Percentiles rank a stretch among this genome's conserved stretches.
These are phyloP conservation scores for Rosa lucieae DNA, from an alignment of 306 rosid genomes.

Conservation along the genomic window DNA sequence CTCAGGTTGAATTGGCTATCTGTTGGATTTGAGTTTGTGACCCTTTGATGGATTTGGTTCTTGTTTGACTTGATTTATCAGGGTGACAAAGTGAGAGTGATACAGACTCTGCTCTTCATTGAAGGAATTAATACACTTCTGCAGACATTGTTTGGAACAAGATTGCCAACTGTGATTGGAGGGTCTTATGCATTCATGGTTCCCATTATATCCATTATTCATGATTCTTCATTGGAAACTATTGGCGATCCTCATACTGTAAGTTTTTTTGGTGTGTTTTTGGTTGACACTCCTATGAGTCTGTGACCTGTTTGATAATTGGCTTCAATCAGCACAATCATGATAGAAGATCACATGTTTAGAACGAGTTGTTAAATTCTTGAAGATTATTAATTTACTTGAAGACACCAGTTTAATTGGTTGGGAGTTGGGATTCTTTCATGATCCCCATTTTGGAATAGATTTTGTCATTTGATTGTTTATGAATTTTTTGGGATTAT, in stretches of 20 bases:
- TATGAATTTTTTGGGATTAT: background rate
- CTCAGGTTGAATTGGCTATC: conserved; percentile 8
- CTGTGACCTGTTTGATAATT: background rate
- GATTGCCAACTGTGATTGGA: conserved; percentile 94
- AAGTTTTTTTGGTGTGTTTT: conserved; percentile 14
- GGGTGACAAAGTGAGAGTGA: conserved; percentile 97
- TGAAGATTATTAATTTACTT: background rate
- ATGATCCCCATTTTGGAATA: background rate
- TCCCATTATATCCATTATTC: conserved; percentile 90
- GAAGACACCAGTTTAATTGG: background rate
- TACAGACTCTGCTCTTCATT: conserved; percentile 89
- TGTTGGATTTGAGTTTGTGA: background rate
- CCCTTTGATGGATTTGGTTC: conserved; percentile 8
- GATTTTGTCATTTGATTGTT: background rate
- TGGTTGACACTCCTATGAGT: background rate
- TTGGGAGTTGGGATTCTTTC: background rate
- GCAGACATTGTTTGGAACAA: conserved; percentile 93
- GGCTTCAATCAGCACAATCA: background rate
- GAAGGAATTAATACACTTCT: conserved; percentile 93
- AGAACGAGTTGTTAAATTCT: background rate
- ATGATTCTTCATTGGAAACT: conserved; percentile 61
- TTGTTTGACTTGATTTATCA: conserved; percentile 31
- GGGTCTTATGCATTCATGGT: conserved; percentile 98
- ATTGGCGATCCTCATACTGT: conserved; percentile 77
- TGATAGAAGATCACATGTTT: background rate